These are phyloP conservation scores for Decorospora gaudefroyi DNA, from an alignment of 2,329 filamentous ascomycete species.

Conservation along the genomic window DNA sequence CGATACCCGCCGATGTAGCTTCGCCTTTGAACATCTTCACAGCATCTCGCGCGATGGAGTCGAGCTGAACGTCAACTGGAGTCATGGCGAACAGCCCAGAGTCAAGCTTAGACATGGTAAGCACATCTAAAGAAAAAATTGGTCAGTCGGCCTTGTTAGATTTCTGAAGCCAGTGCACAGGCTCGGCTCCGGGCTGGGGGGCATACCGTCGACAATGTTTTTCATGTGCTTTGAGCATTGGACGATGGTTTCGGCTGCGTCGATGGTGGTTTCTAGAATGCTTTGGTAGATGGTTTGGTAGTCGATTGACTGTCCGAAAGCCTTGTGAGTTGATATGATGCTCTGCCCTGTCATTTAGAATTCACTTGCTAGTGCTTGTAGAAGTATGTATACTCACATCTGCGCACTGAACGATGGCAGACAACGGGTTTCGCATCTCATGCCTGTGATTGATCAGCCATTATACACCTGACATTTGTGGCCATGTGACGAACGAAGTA, in stretches of 20 bases:
- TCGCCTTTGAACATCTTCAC: constrained; percentile 49
- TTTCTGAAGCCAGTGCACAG: too few relatives aligned
- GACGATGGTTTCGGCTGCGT: constrained; percentile 51
- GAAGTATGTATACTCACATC: constrained; percentile 41
- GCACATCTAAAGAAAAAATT: constrained; percentile 5
- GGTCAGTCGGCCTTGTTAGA: too few relatives aligned
- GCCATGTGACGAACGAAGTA: constrained; percentile 18
- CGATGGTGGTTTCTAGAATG: constrained; percentile 29
- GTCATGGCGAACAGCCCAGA: constrained; percentile 50
- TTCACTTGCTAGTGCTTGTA: background rate
- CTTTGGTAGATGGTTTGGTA: constrained; percentile 18
- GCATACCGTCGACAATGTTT: constrained; percentile 50
- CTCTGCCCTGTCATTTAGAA: constrained; percentile 11
- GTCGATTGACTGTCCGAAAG: constrained; percentile 8
- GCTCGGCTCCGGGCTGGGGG: background rate
- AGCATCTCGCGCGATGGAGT: constrained; percentile 40
- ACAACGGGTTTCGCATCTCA: constrained; percentile 53
- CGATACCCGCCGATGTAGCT: constrained; percentile 36
- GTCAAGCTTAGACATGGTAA: constrained; percentile 49
- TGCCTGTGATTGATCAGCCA: constrained; percentile 19
- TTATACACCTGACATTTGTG: background rate
- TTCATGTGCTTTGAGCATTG: constrained; percentile 54
- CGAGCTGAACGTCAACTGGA: constrained; percentile 46
- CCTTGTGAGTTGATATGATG: constrained; percentile 21
- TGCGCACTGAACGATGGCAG: constrained; percentile 51